Evolutionary conservation across 768 basidiomycete species (phyloP).

Genomic region (Rhodotorula toruloides): DNA sequence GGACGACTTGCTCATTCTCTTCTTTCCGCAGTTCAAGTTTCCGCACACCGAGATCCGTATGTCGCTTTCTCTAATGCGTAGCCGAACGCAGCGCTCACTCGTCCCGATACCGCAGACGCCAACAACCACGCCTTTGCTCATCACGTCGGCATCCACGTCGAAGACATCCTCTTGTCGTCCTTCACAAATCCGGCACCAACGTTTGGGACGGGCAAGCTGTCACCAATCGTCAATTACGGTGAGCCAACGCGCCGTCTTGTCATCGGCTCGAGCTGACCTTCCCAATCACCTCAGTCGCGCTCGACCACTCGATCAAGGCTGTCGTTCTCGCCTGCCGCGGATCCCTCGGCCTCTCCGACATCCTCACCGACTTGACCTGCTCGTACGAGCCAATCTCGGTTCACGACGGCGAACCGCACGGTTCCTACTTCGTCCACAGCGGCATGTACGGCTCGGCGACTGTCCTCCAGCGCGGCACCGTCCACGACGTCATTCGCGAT

Average conservation of each 20-base stretch:
- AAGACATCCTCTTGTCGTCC: conserved; percentile 46
- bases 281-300: conserved; percentile 44
- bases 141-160: conserved; percentile 48
- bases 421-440: conserved; percentile 45
- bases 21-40: conserved; percentile 42
- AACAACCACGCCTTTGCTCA: conserved; percentile 45
- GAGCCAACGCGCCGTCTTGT: background rate
- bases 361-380: conserved; percentile 49
- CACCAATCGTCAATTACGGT: conserved; percentile 32
- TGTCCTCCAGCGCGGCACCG: conserved; percentile 43
- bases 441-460: conserved; percentile 38
- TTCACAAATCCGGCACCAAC: conserved; percentile 44
- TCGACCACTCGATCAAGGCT: conserved; percentile 46
- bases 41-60: conserved; percentile 45
- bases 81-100: too few species aligned
- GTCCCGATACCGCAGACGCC: conserved; percentile 16
- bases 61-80: background rate
- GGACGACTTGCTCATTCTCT: background rate
- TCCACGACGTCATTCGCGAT: conserved; percentile 45
- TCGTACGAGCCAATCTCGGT: conserved; percentile 45
- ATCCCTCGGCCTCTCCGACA: conserved; percentile 48
- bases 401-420: conserved; percentile 43
- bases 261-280: background rate
- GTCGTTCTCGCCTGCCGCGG: conserved; percentile 45
- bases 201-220: conserved; percentile 34